Evolutionary conservation across 2,329 filamentous ascomycete genomes (phyloP).

Genomic region (Colletotrichum sp.): DNA sequence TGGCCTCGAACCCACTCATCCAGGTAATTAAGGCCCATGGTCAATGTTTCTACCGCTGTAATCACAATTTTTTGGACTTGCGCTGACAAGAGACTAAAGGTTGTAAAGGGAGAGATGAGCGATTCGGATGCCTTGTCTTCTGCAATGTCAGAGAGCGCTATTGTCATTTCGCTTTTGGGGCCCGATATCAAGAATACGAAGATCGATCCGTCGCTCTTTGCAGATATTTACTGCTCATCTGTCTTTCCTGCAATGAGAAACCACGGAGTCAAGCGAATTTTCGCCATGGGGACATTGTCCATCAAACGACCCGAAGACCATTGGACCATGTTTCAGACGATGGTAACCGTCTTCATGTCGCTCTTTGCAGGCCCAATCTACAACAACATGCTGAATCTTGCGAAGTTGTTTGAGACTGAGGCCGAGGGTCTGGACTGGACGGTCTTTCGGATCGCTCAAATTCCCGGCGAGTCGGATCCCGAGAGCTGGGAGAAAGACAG

Average conservation of each 20-base stretch:
- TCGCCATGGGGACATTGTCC: constrained; percentile 38
- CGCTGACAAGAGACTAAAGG: background rate
- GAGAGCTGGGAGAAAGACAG: constrained; percentile 23
- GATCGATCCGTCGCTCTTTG: constrained; percentile 2
- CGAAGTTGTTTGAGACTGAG: constrained; percentile 24
- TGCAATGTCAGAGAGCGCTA: background rate
- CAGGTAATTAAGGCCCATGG: background rate
- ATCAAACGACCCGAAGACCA: constrained; percentile 28
- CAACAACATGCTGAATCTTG: constrained; percentile 23
- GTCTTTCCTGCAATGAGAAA: constrained; percentile 31
- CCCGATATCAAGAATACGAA: constrained; percentile 16
- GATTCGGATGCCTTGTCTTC: background rate
- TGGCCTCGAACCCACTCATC: background rate
- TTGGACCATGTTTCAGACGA: constrained; percentile 17
- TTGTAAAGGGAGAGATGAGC: background rate
- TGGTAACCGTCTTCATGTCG: constrained; percentile 19
- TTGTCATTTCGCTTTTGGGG: constrained; percentile 29
- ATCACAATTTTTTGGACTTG: background rate
- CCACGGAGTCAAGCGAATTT: constrained; percentile 34
- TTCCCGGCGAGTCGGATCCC: background rate
- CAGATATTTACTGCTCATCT: constrained; percentile 20
- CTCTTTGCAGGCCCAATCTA: constrained; percentile 19
- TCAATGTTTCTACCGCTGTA: background rate
- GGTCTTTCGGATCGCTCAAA: constrained; percentile 26
- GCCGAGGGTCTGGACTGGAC: constrained; percentile 32